Base-by-base conservation (phyloP, 75 land plant genomes). In the Selaginella moellendorffii region DNA sequence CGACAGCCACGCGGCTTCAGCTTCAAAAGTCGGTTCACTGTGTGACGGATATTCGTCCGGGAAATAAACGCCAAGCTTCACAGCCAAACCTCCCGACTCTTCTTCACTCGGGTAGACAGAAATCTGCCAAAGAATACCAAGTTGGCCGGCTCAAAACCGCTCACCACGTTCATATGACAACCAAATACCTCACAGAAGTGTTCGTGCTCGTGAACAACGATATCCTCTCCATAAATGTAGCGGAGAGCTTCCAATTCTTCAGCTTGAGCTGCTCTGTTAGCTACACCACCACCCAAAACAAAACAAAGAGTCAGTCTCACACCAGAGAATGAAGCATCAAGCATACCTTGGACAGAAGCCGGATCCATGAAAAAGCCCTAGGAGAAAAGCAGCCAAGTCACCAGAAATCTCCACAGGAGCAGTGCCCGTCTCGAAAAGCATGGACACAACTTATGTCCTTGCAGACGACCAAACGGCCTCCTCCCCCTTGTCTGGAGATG, bases 11-110 rank as follows among this genome's bases (percentile, higher is more conserved):
- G 69, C 63, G 21, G 80, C 77, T 26, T 69, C 62, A 21, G 74
- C 19, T 54, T 78, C 77, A 10, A 46, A 56, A 14, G 73, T 59
- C 18, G 80, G 80, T 27, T 56, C 62, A 29, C 71, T 64, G 8
- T 54, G 5, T 8, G 72, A 64, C 2, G 80, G 80, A 53, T 78
- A 78, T n/a, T 61, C 30, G 26, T 74, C 77, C 1, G 80, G 80
- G 21, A 78, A 74, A 63, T 74, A 65, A 9, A 75, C 52, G 31
- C 31, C 28, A 52, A 77, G 52, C 12, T 36, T 27, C 27, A 74
- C 20, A 0, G 63, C 46, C n/a, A 53, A 28, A 21, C 26, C 46
- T 25, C 28, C 23, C 8, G 29, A 2, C 12, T 63, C 64, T 26
- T 52, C 70, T 25, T 71, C 69, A 28, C 30, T 19, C 28, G 76